phyloP scores from a whole-genome alignment of 2,329 filamentous ascomycete genomes.

The Claviceps digitariae region DNA sequence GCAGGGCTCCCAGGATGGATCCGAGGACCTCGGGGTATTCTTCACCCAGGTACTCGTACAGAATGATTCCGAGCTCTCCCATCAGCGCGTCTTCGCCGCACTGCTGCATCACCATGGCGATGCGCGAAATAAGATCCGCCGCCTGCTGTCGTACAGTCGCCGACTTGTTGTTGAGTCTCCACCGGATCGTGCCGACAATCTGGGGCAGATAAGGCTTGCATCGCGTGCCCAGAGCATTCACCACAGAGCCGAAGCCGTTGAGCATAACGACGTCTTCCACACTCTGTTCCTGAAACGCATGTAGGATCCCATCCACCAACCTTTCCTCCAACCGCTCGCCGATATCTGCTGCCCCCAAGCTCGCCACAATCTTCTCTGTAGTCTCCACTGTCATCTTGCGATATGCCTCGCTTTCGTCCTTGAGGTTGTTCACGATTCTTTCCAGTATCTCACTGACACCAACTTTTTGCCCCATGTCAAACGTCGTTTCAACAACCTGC shows the following conservation, averaged over 20 bases:
- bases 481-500: conserved; percentile 95
- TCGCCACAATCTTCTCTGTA: conserved; percentile 89
- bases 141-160: conserved; percentile 94
- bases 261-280: conserved; percentile 93
- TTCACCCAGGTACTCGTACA: conserved; percentile 97
- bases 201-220: conserved; percentile 96
- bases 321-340: conserved; percentile 85
- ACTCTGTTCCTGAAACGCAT: conserved; percentile 95
- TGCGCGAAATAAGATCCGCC: conserved; percentile 88
- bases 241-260: conserved; percentile 94
- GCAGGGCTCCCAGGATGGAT: conserved; percentile 86
- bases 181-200: conserved; percentile 92
- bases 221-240: conserved; percentile 83
- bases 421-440: conserved; percentile 84
- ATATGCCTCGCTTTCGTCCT: conserved; percentile 96
- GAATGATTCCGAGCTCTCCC: conserved; percentile 84
- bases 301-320: conserved; percentile 86
- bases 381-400: conserved; percentile 99
- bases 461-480: conserved; percentile 96
- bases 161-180: conserved; percentile 95
- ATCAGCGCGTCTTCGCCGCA: conserved; percentile 93
- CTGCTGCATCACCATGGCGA: conserved; percentile 98
- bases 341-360: conserved; percentile 86
- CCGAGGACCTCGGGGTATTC: conserved; percentile 97
- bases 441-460: conserved; percentile 91